A percentile compares a stretch with the other conserved stretches of the same genome.
These are phyloP conservation scores for Trichoderma arundinaceum DNA, from an alignment of 2,329 filamentous ascomycete species.

Conservation along the genomic window DNA sequence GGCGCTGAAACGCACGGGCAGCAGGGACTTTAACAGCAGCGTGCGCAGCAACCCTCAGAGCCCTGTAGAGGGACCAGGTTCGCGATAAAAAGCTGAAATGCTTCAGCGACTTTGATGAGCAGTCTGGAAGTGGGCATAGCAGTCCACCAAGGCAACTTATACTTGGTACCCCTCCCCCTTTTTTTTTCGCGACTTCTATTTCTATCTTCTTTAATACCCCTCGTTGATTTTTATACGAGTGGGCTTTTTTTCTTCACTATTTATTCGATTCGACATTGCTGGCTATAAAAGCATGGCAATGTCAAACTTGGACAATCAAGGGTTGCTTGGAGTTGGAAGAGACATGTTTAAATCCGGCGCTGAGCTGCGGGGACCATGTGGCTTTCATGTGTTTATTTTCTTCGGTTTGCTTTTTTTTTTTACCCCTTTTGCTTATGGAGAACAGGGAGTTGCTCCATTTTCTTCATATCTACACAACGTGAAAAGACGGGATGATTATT, in stretches of 20 bases:
- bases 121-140: background rate
- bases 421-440: conserved; percentile 18
- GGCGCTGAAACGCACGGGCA: conserved; percentile 82
- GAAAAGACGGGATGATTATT: conserved; percentile 30
- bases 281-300: conserved; percentile 35
- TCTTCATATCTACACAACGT: conserved; percentile 13
- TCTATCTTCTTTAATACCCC: conserved; percentile 18
- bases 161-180: background rate
- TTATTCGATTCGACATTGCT: conserved; percentile 24
- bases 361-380: conserved; percentile 36
- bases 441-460: conserved; percentile 16
- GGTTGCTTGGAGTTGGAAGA: conserved; percentile 43
- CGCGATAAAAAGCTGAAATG: conserved; percentile 36
- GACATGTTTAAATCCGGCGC: conserved; percentile 38
- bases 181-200: background rate
- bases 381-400: conserved; percentile 19
- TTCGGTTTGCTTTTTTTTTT: conserved; percentile 5
- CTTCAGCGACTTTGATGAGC: background rate
- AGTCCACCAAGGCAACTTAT: background rate
- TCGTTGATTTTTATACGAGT: conserved; percentile 16
- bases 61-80: conserved; percentile 54
- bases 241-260: conserved; percentile 17
- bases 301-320: conserved; percentile 35
- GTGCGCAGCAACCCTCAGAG: conserved; percentile 63
- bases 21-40: conserved; percentile 70